A percentile compares a stretch with the other conserved stretches of the same genome.
Conservation (phyloP, 2,329 filamentous ascomycete genomes). For the Pseudocercospora cruenta region DNA sequence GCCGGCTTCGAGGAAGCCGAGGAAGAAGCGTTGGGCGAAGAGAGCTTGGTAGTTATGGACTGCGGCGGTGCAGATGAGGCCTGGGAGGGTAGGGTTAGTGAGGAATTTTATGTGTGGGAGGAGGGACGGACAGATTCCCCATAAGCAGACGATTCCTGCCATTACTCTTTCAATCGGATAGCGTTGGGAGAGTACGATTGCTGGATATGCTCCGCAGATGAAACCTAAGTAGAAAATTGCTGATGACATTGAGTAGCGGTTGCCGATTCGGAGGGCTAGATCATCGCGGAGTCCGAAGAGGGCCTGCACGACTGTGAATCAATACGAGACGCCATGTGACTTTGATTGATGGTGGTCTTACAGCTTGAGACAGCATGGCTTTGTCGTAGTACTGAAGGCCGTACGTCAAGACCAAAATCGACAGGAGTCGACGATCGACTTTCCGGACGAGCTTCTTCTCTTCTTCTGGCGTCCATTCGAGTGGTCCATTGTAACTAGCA, state of each 20-base stretch:
- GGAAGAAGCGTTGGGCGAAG: conserved; percentile 56
- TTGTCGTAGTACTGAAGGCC: conserved; percentile 56
- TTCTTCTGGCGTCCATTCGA: conserved; percentile 47
- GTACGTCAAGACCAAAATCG: conserved; percentile 52
- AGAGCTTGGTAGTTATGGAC: conserved; percentile 45
- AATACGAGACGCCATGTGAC: neutral
- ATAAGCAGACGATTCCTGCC: conserved; percentile 42
- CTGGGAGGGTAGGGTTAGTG: neutral
- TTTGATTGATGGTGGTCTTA: conserved; percentile 29
- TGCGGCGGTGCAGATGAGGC: conserved; percentile 43
- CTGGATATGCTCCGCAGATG: conserved; percentile 53
- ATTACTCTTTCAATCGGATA: conserved; percentile 54
- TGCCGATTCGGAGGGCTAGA: conserved; percentile 45
- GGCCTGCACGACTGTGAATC: conserved; percentile 32
- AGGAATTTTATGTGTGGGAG: neutral
- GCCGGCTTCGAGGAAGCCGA: conserved; percentile 60
- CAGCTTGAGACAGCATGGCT: conserved; percentile 59
- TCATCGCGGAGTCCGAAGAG: conserved; percentile 50
- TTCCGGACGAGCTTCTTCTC: conserved; percentile 49
- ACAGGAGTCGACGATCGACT: conserved; percentile 51
- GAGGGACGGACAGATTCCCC: conserved; percentile 39
- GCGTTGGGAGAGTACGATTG: conserved; percentile 48
- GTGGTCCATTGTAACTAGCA: conserved; percentile 7
- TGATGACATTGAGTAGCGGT: conserved; percentile 50
- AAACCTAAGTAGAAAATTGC: conserved; percentile 56